Percentiles rank a stretch among this genome's conserved stretches.
phyloP scores from a whole-genome alignment of 345 rosid species.

The Rhodomyrtus tomentosa region DNA sequence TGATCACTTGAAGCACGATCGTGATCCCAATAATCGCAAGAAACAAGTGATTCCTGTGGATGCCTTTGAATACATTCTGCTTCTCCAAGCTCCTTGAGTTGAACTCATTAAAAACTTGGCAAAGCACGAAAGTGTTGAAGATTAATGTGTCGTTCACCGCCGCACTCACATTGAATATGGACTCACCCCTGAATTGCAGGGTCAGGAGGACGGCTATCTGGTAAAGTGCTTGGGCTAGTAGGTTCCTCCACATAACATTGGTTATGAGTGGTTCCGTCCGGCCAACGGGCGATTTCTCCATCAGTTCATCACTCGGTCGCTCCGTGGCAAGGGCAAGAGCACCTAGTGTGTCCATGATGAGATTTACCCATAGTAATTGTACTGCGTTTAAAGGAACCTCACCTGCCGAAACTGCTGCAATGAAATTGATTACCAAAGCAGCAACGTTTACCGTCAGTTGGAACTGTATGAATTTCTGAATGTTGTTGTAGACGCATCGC shows the following conservation, averaged over 20 bases:
- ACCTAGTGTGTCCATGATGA: conserved; percentile 77
- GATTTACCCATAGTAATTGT: conserved; percentile 68
- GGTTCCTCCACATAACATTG: conserved; percentile 74
- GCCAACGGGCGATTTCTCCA: conserved; percentile 51
- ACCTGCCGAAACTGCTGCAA: conserved; percentile 75
- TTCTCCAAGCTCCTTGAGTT: conserved; percentile 68
- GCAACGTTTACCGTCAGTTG: conserved; percentile 73
- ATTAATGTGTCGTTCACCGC: conserved; percentile 54
- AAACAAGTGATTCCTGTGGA: conserved; percentile 53
- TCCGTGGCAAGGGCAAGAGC: conserved; percentile 70
- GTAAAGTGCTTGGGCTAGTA: conserved; percentile 52
- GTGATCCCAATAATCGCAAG: conserved; percentile 40
- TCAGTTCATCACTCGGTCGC: conserved; percentile 47
- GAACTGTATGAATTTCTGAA: conserved; percentile 76
- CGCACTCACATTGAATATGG: conserved; percentile 35
- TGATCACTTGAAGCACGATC: conserved; percentile 48
- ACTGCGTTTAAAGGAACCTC: conserved; percentile 69
- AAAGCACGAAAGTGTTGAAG: conserved; percentile 58
- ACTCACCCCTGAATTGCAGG: conserved; percentile 53
- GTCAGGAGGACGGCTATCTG: conserved; percentile 53
- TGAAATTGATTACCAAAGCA: conserved; percentile 59
- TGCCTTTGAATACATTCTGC: conserved; percentile 58
- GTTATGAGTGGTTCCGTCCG: conserved; percentile 58
- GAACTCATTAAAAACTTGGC: conserved; percentile 73
- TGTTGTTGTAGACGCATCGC: conserved; percentile 69